Evolutionary conservation across 2,329 filamentous ascomycete genomes (phyloP), one percentile per base, ranked within the genome.

Genomic region (Ambrosiella beaveri): DNA sequence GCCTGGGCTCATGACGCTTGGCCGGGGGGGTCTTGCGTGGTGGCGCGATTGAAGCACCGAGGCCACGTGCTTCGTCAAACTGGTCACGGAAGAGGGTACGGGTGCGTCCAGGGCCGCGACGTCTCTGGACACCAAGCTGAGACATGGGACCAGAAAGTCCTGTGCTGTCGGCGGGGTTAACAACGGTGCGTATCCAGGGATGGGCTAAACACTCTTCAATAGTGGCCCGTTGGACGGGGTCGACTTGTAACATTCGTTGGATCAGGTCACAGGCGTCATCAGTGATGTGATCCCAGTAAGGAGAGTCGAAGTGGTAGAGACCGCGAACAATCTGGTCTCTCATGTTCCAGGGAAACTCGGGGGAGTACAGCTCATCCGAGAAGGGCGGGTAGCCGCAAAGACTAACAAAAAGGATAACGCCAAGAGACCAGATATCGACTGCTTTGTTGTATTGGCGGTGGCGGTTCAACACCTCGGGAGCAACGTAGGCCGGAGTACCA

Each of bases 361-460:
- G 83, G 5, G 15, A 51, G 70, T 84, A 87, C 0, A 97, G 80
- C 70, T 98, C 93, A 65, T 98, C 93, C 0, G 88, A 95, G 71
- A 98, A 98, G 0, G 93, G 93, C 3, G 91, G 93, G 66, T 97
- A 97, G 40, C 93, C 93, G 67, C 93, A 97, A 4, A 97, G 78
- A 67, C 89, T 96, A 65, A 97, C 97, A 71, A 97, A 98, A 27
- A 98, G 76, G 2, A 98, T 91, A 2, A 98, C 93, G n/a, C 93
- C 93, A 0, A 97, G 77, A 1, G 90, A 95, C 93, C 93, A 97
- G 47, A 97, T 77, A 68, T 98, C 93, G 8, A 98, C 93, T 2
- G 90, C 90, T 65, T 89, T 88, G 57, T 90, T 95, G 71, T 98
- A 98, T 63, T 93, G 83, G 61, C 88, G 80, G 13, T 38, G 17